Evolutionary conservation across 1,284 basidiomycete species (phyloP).

Genomic region (Melampsora larici-populina): DNA sequence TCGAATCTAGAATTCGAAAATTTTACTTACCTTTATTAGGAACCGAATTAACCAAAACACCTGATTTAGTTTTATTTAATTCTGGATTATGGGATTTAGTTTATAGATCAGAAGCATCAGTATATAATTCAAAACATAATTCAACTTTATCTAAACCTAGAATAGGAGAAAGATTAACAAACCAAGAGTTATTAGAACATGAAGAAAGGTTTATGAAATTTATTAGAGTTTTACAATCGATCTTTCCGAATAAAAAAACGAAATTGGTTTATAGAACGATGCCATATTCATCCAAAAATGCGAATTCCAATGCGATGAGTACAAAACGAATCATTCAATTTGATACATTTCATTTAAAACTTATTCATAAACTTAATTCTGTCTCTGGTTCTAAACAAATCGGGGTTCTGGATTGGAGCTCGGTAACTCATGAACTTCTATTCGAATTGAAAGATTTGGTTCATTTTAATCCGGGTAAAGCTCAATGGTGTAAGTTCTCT

Average conservation of each 20-base stretch:
- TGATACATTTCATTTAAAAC: background rate
- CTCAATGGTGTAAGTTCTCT: too few species aligned
- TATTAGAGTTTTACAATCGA: background rate
- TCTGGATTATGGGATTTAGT: background rate
- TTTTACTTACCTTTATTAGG: background rate
- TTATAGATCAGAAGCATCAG: background rate
- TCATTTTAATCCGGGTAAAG: too few species aligned
- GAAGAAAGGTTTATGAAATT: background rate
- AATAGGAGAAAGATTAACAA: background rate
- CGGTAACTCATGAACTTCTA: too few species aligned
- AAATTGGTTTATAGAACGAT: background rate
- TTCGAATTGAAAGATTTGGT: too few species aligned
- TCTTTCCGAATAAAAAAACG: background rate
- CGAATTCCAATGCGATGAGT: background rate
- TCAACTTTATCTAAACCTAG: background rate
- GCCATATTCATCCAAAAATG: background rate
- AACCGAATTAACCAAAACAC: background rate
- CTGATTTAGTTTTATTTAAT: background rate
- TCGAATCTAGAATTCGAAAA: background rate
- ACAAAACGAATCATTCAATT: background rate
- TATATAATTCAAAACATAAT: background rate
- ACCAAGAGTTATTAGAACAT: background rate
- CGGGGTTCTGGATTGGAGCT: too few species aligned
- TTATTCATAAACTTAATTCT: background rate
- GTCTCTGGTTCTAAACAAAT: background rate